Evolutionary conservation across 2,329 filamentous ascomycete species (phyloP), one percentile per base, ranked within the genome.

Genomic region (Madurella mycetomatis): DNA sequence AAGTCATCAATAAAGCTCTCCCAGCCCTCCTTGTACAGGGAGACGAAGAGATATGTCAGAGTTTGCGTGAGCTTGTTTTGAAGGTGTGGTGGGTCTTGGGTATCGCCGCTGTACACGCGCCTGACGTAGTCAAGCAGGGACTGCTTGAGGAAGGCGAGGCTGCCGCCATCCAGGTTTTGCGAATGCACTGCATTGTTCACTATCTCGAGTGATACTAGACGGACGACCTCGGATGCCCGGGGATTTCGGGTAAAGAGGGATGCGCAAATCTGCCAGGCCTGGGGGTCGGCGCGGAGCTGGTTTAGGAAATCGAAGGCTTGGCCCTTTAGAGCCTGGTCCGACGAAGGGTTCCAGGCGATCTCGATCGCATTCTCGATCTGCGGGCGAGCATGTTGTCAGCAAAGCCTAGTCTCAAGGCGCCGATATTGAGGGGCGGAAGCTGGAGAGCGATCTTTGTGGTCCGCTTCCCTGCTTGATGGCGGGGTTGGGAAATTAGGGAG

Each of bases 1-100:
- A 97, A 88, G 68, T 99, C 94, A 65, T 95, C 89, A 68, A 99
- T 85, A 72, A 96, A 97, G 56, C 78, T 83, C 65, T 89, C 82
- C 94, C 94, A 99, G 39, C 88, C 87, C 50, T 87, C 83, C 50
- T 84, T 84, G 71, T 99, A 99, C 51, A 95, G 79, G 12, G 86
- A 84, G 37, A 90, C 87, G 71, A 99, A 99, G 48, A 99, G 84
- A 67, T 90, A 94, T 9, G 94, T 99, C 64, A 99, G 76, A 12
- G 92, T 96, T 74, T 99, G 94, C 44, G 92, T 92, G 62, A 99
- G 83, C 74, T 99, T 99, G 76, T 97, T 99, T 73, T 97, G 92
- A 42, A 99, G 86, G 61, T 83, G 82, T 19, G 83, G 70, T 9
- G 86, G 83, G 69, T 99, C 94, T 59, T 81, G 78, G 9, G 76